phyloP scores from a whole-genome alignment of 306 rosid genomes.

The Castanopsis chinensis region DNA sequence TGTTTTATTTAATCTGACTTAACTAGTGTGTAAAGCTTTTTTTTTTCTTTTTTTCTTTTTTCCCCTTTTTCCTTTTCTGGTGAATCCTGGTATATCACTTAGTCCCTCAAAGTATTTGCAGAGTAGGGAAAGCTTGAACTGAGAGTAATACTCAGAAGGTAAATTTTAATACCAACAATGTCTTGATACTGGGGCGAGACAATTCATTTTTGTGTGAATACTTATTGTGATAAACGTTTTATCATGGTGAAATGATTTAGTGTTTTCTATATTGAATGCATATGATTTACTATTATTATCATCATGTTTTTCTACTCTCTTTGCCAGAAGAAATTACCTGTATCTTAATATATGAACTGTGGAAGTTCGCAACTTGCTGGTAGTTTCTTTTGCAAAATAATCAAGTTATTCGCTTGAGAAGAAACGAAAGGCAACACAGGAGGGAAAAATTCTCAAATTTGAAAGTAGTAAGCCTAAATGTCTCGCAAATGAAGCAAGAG shows the following conservation, averaged over 20 bases:
- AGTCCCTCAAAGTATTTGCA: conserved; percentile 34
- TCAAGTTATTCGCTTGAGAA: not conserved
- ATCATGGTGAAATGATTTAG: not conserved
- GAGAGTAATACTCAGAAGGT: conserved; percentile 16
- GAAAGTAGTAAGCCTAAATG: not conserved
- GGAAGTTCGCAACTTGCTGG: not conserved
- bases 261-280: not conserved
- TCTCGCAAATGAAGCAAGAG: not conserved
- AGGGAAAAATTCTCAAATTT: not conserved
- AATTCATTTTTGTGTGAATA: conserved; percentile 4
- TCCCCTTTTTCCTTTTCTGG: conserved; percentile 5
- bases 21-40: conserved; percentile 22
- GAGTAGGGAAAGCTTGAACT: conserved; percentile 35
- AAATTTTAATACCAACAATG: conserved; percentile 21
- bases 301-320: not conserved
- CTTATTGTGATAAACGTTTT: not conserved
- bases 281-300: not conserved
- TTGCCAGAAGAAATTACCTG: not conserved
- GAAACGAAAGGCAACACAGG: not conserved
- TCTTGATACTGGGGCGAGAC: conserved; percentile 20
- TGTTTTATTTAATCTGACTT: conserved; percentile 26
- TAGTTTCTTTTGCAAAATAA: not conserved
- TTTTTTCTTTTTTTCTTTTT: not conserved
- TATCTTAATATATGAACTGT: not conserved
- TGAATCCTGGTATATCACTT: conserved; percentile 8